Evolutionary conservation across 805 yeast genomes (phyloP), one percentile per base, ranked within the genome.

Genomic region (Starmerella ratchasimensis): DNA sequence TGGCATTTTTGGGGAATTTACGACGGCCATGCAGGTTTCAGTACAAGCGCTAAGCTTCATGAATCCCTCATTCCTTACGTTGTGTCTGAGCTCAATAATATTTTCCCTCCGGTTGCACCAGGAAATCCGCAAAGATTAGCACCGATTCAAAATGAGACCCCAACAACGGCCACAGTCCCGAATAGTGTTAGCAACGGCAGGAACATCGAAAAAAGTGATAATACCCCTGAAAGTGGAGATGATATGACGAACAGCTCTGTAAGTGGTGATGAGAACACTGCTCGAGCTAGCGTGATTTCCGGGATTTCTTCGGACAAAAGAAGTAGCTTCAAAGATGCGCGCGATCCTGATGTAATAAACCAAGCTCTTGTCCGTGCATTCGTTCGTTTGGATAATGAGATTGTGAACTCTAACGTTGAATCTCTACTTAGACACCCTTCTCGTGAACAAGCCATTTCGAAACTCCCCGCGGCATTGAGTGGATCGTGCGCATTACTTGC

Each of bases 11-110:
- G 93, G 72, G 94, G 97, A 4, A 73, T 90, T 0, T 88, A 78
- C 55, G 98, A 90, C 58, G 98, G 98, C 10, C 98, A 90, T 59
- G 84, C 94, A 3, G 98, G 98, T 17, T 84, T 93, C 75, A 80
- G 81, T 46, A 90, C 98, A 1, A 74, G 88, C 39, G 71, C 80
- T n/a, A 81, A 76, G 55, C 67, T 90, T 43, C 68, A 93, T 43
- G 90, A 83, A 46, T 74, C 74, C 46, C 64, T 90, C 46, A 74
- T 90, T 21, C 72, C 73, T 39, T 71, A 69, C 48, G 90, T 90
- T n/a, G 71, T 84, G 8, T 64, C 67, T 22, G 93, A 84, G 50
- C 64, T 88, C 38, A 79, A 80, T 31, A 68, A 72, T 8, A 71
- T 46, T 20, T 54, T 56, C 47, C 69, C 68, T 50, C 71, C 76